A percentile compares a stretch with the other conserved stretches of the same genome.
Conservation (phyloP, 805 yeast species). For the Osmozyma mogii region DNA sequence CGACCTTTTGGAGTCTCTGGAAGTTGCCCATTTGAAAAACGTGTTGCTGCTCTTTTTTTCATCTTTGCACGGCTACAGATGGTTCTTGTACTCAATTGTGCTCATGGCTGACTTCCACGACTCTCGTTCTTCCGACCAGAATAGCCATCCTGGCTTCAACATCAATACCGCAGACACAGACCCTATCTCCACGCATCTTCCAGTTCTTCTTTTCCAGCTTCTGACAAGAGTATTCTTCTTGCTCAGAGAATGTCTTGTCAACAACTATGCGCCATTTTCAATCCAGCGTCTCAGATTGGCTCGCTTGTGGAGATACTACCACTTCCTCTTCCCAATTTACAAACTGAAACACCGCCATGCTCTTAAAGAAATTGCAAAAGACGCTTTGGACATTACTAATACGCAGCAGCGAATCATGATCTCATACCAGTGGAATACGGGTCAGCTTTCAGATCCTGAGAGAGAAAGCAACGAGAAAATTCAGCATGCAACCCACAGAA, state of each 20-base stretch:
- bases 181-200: conserved; percentile 10
- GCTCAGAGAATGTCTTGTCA: conserved; percentile 7
- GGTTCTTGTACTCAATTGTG: conserved; percentile 15
- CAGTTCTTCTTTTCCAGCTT: conserved; percentile 13
- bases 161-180: conserved; percentile 6
- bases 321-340: conserved; percentile 14
- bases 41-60: too few species aligned
- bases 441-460: too few species aligned
- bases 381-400: conserved; percentile 11
- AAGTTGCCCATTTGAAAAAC: too few species aligned
- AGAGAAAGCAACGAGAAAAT: too few species aligned
- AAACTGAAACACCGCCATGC: conserved; percentile 6
- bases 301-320: conserved; percentile 10
- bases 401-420: conserved; percentile 7
- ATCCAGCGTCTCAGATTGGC: conserved; percentile 3
- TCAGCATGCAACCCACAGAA: too few species aligned
- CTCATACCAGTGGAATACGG: too few species aligned
- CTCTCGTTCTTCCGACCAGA: conserved; percentile 3
- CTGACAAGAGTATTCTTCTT: conserved; percentile 8
- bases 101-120: conserved; percentile 15
- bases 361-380: conserved; percentile 12
- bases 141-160: conserved; percentile 19
- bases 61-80: conserved; percentile 6
- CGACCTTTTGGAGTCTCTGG: too few species aligned
- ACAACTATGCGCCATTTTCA: not conserved